These are phyloP conservation scores for Calendula officinalis DNA, from an alignment of 129 eudicot genomes.

Conservation along the genomic window DNA sequence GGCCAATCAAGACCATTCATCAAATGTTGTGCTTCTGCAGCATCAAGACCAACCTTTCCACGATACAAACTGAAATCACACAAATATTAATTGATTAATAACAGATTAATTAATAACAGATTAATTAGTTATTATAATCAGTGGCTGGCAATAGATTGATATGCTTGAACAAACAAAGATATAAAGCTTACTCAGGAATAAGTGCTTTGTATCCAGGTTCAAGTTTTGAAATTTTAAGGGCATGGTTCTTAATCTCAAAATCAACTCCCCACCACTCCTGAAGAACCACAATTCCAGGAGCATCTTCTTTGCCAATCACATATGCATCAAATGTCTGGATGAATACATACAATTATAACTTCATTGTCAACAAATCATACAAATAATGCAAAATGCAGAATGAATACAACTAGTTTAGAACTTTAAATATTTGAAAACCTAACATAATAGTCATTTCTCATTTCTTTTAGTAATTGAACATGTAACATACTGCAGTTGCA, in stretches of 20 bases:
- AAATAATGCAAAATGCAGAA: background rate
- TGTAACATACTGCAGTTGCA: background rate
- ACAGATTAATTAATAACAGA: background rate
- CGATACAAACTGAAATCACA: constrained; percentile 65
- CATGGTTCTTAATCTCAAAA: constrained; percentile 88
- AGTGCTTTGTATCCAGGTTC: constrained; percentile 71
- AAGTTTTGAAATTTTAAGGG: constrained; percentile 67
- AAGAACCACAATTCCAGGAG: constrained; percentile 91
- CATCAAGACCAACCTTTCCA: constrained; percentile 93
- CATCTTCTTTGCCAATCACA: constrained; percentile 90
- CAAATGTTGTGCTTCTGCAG: constrained; percentile 94
- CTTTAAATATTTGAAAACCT: too few species aligned
- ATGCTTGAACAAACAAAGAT: background rate
- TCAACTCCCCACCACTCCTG: constrained; percentile 99
- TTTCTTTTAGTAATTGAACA: too few species aligned
- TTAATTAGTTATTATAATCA: background rate
- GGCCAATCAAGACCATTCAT: constrained; percentile 96
- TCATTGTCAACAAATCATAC: background rate
- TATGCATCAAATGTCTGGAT: constrained; percentile 81
- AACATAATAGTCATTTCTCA: too few species aligned
- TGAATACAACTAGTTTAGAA: background rate
- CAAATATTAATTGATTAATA: background rate
- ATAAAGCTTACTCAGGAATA: constrained; percentile 73
- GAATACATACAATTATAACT: background rate
- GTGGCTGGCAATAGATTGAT: background rate